Conservation (phyloP, 345 rosid genomes). For the Bruguiera parviflora region DNA sequence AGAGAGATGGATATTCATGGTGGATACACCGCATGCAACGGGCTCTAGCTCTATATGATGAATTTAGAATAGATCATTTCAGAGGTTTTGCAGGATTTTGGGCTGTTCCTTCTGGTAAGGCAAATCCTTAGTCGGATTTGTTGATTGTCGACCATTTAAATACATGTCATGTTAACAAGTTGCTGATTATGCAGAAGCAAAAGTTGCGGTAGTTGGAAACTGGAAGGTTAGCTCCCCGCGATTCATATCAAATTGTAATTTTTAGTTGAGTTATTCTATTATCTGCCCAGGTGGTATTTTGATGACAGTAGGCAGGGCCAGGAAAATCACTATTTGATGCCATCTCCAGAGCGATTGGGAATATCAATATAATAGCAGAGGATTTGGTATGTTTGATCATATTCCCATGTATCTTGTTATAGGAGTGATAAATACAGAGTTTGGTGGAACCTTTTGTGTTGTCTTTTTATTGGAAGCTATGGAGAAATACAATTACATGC, state of each 20-base stretch:
- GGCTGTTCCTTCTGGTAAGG: conserved; percentile 90
- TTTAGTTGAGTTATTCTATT: conserved; percentile 14
- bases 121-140: conserved; percentile 13
- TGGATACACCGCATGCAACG: conserved; percentile 73
- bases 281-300: conserved; percentile 27
- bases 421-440: not conserved
- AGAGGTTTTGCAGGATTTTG: conserved; percentile 97
- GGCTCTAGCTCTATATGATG: conserved; percentile 74
- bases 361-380: conserved; percentile 79
- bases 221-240: conserved; percentile 64
- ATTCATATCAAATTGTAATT: conserved; percentile 14
- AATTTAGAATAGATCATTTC: conserved; percentile 93
- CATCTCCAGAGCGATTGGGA: conserved; percentile 62
- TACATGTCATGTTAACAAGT: conserved; percentile 14
- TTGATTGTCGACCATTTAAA: conserved; percentile 3
- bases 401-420: not conserved
- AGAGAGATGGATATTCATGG: conserved; percentile 80
- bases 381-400: conserved; percentile 66
- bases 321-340: conserved; percentile 82
- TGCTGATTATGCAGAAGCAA: conserved; percentile 59
- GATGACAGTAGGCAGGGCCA: conserved; percentile 88
- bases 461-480: not conserved
- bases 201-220: conserved; percentile 70
- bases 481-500: not conserved
- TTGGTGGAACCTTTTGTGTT: conserved; percentile 5